Evolutionary conservation across 2,329 filamentous ascomycete species (phyloP), one percentile per base, ranked within the genome.

Genomic region (Byssochlamys sp.): DNA sequence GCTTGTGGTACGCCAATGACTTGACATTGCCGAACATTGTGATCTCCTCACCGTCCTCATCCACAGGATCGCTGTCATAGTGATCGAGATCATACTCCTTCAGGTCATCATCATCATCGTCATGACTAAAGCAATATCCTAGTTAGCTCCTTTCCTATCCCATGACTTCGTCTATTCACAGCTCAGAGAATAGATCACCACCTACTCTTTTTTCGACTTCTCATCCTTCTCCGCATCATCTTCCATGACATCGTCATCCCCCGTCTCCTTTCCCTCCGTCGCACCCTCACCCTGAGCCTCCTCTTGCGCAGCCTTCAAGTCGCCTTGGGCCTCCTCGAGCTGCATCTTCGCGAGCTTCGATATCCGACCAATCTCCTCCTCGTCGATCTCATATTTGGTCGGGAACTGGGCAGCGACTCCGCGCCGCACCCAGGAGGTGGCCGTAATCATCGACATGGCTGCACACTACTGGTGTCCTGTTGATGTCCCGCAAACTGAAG

Each of bases 51-150:
- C 78, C 79, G 24, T 78, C 78, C 59, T 89, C 83, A 29, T 85
- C 85, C 1, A 83, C 81, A 6, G 85, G 83, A 52, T 94, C 89
- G 64, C 94, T 88, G 67, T 99, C 94, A 73, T 99, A 99, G 73
- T 96, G 86, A 62, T 97, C 92, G 56, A 99, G 82, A 70, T 99
- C 87, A 75, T 96, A 99, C 75, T 99, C 91, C 75, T 92, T 94
- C 54, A 99, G 81, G 71, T 96, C 91, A 64, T 95, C 90, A 69
- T 96, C 90, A 62, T 87, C 78, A 39, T 84, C 77, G 7, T 31
- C 29, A 31, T 31, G 7, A 57, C 77, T 77, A 57, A 52, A 59
- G 7, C 29, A 53, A 54, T 26, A 51, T 27, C 14, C 45, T 1
- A n/a, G 39, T 27, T 12, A 50, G 53, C 19, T 50, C 12, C 28